Evolutionary conservation across 768 basidiomycete genomes (phyloP).

Genomic region (Crassisporium funariophilum): DNA sequence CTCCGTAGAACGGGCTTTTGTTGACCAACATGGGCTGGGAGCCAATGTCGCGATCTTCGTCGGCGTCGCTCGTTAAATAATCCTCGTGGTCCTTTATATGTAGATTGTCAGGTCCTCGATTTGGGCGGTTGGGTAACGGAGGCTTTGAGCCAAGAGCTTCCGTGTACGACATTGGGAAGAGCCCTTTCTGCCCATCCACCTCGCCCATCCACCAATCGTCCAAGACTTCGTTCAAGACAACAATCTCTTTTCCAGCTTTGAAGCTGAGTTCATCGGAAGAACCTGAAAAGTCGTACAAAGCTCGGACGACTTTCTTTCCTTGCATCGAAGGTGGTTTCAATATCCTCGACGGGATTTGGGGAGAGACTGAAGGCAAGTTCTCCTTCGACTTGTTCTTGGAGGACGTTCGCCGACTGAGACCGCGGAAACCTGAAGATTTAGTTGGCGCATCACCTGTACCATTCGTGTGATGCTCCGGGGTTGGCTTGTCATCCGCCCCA

Average conservation of each 20-base stretch:
- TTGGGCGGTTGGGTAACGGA: slow-evolving; percentile 31
- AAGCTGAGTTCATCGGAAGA: slow-evolving; percentile 81
- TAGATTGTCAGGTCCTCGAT: neutral
- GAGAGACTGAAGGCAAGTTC: slow-evolving; percentile 13
- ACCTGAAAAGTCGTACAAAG: slow-evolving; percentile 74
- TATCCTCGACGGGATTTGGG: slow-evolving; percentile 27
- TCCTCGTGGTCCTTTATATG: slow-evolving; percentile 22
- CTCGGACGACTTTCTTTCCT: slow-evolving; percentile 61
- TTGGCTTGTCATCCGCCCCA: slow-evolving; percentile 33
- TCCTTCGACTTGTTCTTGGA: slow-evolving; percentile 39
- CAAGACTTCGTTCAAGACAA: slow-evolving; percentile 76
- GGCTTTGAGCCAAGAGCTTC: slow-evolving; percentile 40
- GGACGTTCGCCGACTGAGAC: slow-evolving; percentile 28
- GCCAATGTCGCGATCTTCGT: slow-evolving; percentile 53
- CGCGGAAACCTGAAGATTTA: slow-evolving; percentile 31
- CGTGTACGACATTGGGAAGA: slow-evolving; percentile 82
- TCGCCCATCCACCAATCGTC: slow-evolving; percentile 94
- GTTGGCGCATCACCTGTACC: slow-evolving; percentile 22
- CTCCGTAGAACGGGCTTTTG: slow-evolving; percentile 47
- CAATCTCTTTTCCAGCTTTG: slow-evolving; percentile 71
- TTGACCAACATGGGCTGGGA: slow-evolving; percentile 44
- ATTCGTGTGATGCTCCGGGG: slow-evolving; percentile 24
- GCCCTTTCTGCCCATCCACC: slow-evolving; percentile 64
- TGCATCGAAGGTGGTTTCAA: slow-evolving; percentile 53
- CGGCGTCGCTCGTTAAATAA: slow-evolving; percentile 36